Percentiles rank a stretch among this genome's conserved stretches.
These are phyloP conservation scores for Ammopiptanthus mongolicus DNA, from an alignment of 306 rosid genomes.

Conservation along the genomic window DNA sequence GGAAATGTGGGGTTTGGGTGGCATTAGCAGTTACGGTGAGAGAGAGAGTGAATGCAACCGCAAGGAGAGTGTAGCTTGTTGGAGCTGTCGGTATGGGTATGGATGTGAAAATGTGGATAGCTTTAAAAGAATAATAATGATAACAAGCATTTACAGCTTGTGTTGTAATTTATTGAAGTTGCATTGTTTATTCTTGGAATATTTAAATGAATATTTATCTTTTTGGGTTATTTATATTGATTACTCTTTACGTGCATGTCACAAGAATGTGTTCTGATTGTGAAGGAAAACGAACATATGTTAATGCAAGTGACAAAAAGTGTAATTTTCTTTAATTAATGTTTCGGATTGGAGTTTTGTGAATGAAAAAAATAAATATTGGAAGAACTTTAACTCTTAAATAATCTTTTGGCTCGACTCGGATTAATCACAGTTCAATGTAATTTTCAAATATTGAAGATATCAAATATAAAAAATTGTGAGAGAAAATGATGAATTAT, in stretches of 20 bases:
- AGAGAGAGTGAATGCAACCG: neutral
- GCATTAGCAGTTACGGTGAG: neutral
- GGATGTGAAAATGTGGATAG: slow-evolving; percentile 1
- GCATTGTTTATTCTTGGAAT: neutral
- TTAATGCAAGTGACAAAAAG: too few species aligned
- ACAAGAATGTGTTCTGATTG: neutral
- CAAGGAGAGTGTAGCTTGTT: neutral
- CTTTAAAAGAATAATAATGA: neutral
- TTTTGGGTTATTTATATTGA: neutral
- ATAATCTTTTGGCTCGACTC: too few species aligned
- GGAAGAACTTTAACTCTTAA: too few species aligned
- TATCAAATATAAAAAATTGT: too few species aligned
- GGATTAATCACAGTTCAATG: too few species aligned
- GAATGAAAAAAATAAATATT: too few species aligned
- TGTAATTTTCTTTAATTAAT: too few species aligned
- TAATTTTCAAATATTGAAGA: too few species aligned
- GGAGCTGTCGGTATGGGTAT: slow-evolving; percentile 11
- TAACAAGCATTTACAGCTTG: neutral
- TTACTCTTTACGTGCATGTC: neutral
- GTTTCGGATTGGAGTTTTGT: too few species aligned
- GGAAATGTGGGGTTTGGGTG: slow-evolving; percentile 7
- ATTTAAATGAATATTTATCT: neutral
- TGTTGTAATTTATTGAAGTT: slow-evolving; percentile 1
- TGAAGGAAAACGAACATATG: neutral
- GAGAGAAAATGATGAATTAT: neutral